Conservation (phyloP, 805 yeast species). For the Ogataea populi-albae region DNA sequence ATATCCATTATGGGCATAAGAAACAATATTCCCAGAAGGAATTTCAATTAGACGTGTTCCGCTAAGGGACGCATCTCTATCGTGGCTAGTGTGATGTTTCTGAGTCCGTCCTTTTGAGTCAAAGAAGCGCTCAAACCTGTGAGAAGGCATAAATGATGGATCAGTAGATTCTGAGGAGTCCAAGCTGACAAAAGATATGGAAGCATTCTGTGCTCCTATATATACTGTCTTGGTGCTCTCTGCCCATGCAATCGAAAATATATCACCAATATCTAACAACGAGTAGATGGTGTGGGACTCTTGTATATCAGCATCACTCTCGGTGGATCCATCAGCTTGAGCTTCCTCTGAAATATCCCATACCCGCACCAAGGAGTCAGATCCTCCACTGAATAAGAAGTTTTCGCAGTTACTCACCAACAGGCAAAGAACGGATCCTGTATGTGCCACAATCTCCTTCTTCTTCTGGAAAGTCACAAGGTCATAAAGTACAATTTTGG, state of each 20-base stretch:
- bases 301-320: conserved; percentile 11
- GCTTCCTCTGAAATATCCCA: conserved; percentile 58
- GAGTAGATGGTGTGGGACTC: conserved; percentile 73
- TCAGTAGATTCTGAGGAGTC: conserved; percentile 25
- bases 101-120: conserved; percentile 83
- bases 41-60: conserved; percentile 54
- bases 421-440: conserved; percentile 73
- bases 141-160: conserved; percentile 50
- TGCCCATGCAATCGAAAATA: conserved; percentile 77
- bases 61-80: conserved; percentile 20
- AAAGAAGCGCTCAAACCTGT: conserved; percentile 78
- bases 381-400: conserved; percentile 76
- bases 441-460: conserved; percentile 55
- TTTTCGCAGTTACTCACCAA: conserved; percentile 52
- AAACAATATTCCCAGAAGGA: conserved; percentile 59
- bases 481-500: conserved; percentile 70
- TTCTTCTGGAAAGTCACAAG: conserved; percentile 58
- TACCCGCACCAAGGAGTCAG: conserved; percentile 83
- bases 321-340: conserved; percentile 7
- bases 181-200: conserved; percentile 67
- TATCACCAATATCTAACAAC: conserved; percentile 86
- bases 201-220: conserved; percentile 91
- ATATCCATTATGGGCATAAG: conserved; percentile 91
- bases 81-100: conserved; percentile 13
- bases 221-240: conserved; percentile 58